Percentiles rank a stretch among this genome's conserved stretches.
These are phyloP conservation scores for Crithidia fasciculata DNA, from an alignment of 208 protist genomes.

Conservation along the genomic window DNA sequence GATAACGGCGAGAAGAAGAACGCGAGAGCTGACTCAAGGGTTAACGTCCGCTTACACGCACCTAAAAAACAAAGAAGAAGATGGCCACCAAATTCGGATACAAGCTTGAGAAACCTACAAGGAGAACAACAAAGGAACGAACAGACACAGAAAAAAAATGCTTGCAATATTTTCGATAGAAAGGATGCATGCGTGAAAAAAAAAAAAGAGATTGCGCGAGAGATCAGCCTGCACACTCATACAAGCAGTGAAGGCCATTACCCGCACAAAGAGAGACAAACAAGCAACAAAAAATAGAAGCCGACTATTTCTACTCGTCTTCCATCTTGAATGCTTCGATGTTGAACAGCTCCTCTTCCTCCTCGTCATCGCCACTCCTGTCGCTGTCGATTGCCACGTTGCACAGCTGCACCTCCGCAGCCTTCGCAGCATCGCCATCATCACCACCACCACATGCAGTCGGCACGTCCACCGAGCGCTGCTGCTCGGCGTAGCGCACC, in stretches of 20 bases:
- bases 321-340: neutral
- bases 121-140: too few species aligned
- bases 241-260: too few species aligned
- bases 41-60: too few species aligned
- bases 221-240: too few species aligned
- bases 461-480: constrained; percentile 28
- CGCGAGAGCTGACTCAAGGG: too few species aligned
- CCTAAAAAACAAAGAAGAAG: constrained; percentile 22
- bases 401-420: neutral
- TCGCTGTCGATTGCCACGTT: neutral
- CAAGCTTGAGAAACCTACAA: too few species aligned
- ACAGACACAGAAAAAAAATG: too few species aligned
- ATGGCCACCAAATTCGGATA: neutral
- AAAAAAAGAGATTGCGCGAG: too few species aligned
- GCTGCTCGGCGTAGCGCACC: constrained; percentile 68
- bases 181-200: too few species aligned
- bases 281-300: neutral
- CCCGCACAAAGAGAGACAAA: constrained; percentile 14
- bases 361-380: constrained; percentile 8
- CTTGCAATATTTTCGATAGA: too few species aligned
- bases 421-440: neutral
- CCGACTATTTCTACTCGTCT: neutral
- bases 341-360: neutral
- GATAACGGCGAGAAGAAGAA: neutral
- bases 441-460: neutral